phyloP scores from a whole-genome alignment of 2,329 filamentous ascomycete species.

The Colletotrichum liriopes region DNA sequence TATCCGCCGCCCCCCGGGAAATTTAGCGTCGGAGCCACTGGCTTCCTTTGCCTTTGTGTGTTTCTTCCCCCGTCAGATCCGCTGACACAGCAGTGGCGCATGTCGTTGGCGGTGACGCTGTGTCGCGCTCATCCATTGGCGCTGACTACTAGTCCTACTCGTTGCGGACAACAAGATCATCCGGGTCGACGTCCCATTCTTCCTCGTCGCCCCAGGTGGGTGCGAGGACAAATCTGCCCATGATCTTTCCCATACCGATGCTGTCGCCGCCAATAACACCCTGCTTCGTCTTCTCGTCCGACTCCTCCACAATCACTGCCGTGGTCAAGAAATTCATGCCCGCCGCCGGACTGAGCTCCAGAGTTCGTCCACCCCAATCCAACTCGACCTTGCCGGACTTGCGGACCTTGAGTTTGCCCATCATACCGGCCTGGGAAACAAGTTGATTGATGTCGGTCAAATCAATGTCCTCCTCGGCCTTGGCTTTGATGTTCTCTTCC shows the following conservation, averaged over 20 bases:
- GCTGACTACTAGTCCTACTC: conserved; percentile 2
- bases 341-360: conserved; percentile 67
- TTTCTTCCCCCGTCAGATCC: background rate
- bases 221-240: conserved; percentile 73
- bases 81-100: background rate
- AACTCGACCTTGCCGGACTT: conserved; percentile 75
- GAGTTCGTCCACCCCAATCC: conserved; percentile 72
- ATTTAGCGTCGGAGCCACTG: conserved; percentile 20
- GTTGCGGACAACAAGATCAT: conserved; percentile 47
- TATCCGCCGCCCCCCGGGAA: conserved; percentile 7
- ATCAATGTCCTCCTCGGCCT: conserved; percentile 47
- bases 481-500: conserved; percentile 44
- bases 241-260: conserved; percentile 75
- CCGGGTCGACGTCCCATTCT: conserved; percentile 65
- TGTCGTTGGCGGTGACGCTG: background rate
- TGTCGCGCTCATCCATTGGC: background rate
- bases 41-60: background rate
- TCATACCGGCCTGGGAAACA: conserved; percentile 68
- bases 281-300: conserved; percentile 65
- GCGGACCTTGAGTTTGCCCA: conserved; percentile 73
- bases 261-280: conserved; percentile 64
- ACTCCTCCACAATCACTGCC: conserved; percentile 72
- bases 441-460: conserved; percentile 56
- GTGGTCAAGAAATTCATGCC: conserved; percentile 71
- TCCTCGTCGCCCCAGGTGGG: conserved; percentile 72